Evolutionary conservation across 2,329 filamentous ascomycete species (phyloP), one percentile per base, ranked within the genome.

Genomic region (Paraphoma chrysanthemicola): DNA sequence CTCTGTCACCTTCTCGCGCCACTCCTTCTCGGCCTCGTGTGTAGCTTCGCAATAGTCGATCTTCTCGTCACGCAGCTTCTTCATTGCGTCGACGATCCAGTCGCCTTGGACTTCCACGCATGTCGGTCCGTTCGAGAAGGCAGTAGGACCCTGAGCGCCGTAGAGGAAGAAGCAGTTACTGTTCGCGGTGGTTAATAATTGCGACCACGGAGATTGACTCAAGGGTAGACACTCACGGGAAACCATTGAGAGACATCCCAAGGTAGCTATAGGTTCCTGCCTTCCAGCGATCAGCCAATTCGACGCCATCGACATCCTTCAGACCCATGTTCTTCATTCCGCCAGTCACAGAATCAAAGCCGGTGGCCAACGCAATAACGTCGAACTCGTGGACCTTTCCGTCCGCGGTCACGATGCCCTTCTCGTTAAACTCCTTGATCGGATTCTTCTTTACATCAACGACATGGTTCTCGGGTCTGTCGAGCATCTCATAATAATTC

Each of bases 401-500:
- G 45, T 81, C 76, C 1, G 69, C 59, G 1, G 78, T 80, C 9
- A 70, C 64, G 29, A 81, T 73, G 2, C 79, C 79, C 5, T 70
- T 77, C 51, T 75, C 74, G 6, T 71, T 75, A 14, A 80, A 63
- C 16, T 73, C 70, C 29, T 70, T 61, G 47, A 81, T 78, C 0
- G 80, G 78, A 1, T 72, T 77, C 55, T 76, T 72, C 47, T 78
- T 78, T 49, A 80, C 72, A 56, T 81, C 75, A 33, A 82, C 68
- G 14, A 82, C 73, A 18, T 73, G 70, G 48, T 80, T 79, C 54
- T 81, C 73, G 5, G 76, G 74, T 36, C 66, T 71, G 60, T 81
- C 77, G 11, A 82, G 67, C 60, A 78, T 70, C 61, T 82, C 80
- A 48, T 82, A 82, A 57, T 74, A 82, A 62, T 79, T 75, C 52